These are phyloP conservation scores for Athelia sp. DNA, from an alignment of 1,284 basidiomycete species.

Conservation along the genomic window DNA sequence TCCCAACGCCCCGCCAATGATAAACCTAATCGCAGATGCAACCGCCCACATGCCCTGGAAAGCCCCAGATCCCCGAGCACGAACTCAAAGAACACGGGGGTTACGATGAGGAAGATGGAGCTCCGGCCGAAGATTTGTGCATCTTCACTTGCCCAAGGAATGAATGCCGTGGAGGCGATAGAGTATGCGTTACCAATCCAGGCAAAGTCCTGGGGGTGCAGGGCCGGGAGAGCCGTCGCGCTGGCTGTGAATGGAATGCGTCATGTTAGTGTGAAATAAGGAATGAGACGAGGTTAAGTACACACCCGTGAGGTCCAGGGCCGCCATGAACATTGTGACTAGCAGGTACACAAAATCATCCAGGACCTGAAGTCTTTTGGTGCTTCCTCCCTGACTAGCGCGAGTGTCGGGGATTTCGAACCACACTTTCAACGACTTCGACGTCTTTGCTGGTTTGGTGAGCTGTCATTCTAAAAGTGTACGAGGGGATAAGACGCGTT, in stretches of 20 bases:
- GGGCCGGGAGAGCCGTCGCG: conserved; percentile 24
- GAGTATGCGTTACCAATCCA: conserved; percentile 33
- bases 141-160: conserved; percentile 25
- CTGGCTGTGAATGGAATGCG: too few relatives aligned
- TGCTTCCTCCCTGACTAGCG: too few relatives aligned
- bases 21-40: conserved; percentile 16
- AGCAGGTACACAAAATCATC: background rate
- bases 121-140: conserved; percentile 32
- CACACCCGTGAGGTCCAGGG: background rate
- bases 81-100: conserved; percentile 26
- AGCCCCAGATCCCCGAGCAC: conserved; percentile 27
- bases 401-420: too few relatives aligned
- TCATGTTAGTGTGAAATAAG: background rate
- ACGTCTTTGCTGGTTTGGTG: too few relatives aligned
- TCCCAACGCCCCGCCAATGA: background rate
- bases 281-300: background rate
- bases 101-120: conserved; percentile 23
- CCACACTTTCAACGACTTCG: too few relatives aligned
- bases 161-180: conserved; percentile 25
- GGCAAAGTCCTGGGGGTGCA: conserved; percentile 17
- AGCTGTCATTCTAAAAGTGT: too few relatives aligned
- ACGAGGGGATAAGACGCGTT: too few relatives aligned
- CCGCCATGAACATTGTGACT: background rate
- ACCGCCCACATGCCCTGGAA: conserved; percentile 30
- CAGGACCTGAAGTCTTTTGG: background rate